Conservation (phyloP, 2,329 filamentous ascomycete genomes). For the Alternaria arborescens region DNA sequence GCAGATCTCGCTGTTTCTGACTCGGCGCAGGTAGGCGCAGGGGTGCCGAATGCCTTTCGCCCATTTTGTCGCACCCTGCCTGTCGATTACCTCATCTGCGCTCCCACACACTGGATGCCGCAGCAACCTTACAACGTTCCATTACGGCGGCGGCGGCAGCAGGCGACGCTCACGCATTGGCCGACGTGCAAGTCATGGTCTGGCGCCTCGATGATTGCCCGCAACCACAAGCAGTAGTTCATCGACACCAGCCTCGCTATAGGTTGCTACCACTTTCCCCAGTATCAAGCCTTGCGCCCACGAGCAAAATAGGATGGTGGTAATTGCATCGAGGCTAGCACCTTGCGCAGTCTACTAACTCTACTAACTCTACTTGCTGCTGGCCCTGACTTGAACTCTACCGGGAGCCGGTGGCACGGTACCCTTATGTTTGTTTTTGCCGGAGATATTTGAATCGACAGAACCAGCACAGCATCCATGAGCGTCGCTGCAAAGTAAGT, state of each 20-base stretch:
- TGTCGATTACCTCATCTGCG: conserved; percentile 36
- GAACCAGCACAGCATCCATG: conserved; percentile 21
- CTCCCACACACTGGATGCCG: conserved; percentile 35
- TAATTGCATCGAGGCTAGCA: conserved; percentile 22
- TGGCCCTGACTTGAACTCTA: conserved; percentile 12
- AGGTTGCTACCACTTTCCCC: conserved; percentile 17
- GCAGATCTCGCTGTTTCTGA: conserved; percentile 47
- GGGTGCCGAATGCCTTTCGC: conserved; percentile 38
- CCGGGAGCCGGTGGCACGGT: conserved; percentile 43
- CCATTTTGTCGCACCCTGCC: conserved; percentile 28
- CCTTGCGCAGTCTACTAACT: conserved; percentile 9
- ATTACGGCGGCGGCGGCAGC: conserved; percentile 29
- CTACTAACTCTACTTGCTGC: not conserved
- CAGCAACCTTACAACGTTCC: conserved; percentile 45
- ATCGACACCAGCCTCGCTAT: conserved; percentile 25
- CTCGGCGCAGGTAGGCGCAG: conserved; percentile 42
- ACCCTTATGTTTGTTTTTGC: conserved; percentile 36
- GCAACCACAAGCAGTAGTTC: conserved; percentile 15
- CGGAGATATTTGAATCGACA: conserved; percentile 26
- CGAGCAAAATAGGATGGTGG: conserved; percentile 16
- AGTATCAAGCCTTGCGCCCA: conserved; percentile 14
- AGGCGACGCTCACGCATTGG: conserved; percentile 28
- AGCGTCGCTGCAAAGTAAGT: conserved; percentile 13
- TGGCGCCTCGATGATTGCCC: conserved; percentile 20
- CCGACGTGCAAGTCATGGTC: conserved; percentile 32